Base-by-base conservation (phyloP, 2,329 filamentous ascomycete species). In the Phialophora expanda region DNA sequence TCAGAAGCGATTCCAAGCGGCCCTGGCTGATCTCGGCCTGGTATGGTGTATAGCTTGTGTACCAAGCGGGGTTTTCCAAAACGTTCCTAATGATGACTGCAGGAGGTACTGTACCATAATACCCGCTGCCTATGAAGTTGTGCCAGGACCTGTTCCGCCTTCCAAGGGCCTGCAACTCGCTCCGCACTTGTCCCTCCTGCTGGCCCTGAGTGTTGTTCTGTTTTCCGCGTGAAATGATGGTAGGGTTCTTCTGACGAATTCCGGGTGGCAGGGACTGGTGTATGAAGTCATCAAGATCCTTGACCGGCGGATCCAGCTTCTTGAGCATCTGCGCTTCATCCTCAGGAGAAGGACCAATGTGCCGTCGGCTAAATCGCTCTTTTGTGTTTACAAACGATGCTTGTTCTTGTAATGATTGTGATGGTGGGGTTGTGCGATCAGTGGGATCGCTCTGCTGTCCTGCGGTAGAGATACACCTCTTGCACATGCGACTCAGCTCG, bases 21-120 rank as follows among this genome's bases (percentile, higher is more conserved):
- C 94, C 94, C 80, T 98, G 94, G 77, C 93, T 97, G 82, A 98
- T 97, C 81, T 98, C 94, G 2, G 94, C 90, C 81, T 98, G 94
- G 79, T 97, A 98, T 17, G 94, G 94, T 0, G 94, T 97, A 78
- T 98, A 97, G 80, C 93, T 97, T 48, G 94, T 98, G 78, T 98
- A 98, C 94, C 94, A 98, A 9, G 89, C 93, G 4, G 94, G 94
- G 77, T 90, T 94, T 83, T 98, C 93, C 65, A 98, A 82, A 4
- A 98, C 85, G 76, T 97, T 97, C 72, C 93, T 86, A 83, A 95
- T 92, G 77, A 98, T 96, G 64, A 97, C 93, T 63, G 92, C 87
- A 4, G 94, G 94, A 0, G 91, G 90, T 71, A 90, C 86, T n/a
- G 92, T 94, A 41, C 88, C 89, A 71, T 94, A 92, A 83, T 97